Evolutionary conservation across 208 protist genomes (phyloP), one percentile per base, ranked within the genome.

Genomic region (Lotmaria passim): DNA sequence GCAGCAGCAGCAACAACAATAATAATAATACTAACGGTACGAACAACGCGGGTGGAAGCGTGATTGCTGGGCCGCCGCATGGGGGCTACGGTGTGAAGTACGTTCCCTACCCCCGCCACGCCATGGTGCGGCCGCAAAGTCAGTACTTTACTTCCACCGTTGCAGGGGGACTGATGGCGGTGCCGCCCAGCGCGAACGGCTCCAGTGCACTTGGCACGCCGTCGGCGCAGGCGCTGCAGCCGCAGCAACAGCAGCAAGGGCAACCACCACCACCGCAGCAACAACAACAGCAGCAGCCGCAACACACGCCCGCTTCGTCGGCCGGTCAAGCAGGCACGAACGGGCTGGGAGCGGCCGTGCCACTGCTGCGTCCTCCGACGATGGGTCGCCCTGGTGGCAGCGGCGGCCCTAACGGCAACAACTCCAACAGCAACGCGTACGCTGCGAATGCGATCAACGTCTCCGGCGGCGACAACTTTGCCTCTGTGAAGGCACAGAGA

Each of bases 121-220:
- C 71, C 43, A 41, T 71, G 10, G 55, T 77, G 36, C 71, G 63
- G 26, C 71, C 62, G 7, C 71, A 77, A 39, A 77, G 71, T 46
- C 71, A 77, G 50, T 77, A 77, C 63, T 77, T 77, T 57, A 59
- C 53, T 14, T 77, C 71, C 56, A 70, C 62, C 7, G 38, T 71
- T 21, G 71, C 71, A 0, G 71, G 71, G 0, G 71, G 71, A 2
- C 24, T 77, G 5, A 77, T 73, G 74, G 36, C 63, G 26, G 64
- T 73, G 73, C 73, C 73, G 30, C 56, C 41, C 24, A 78, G 30
- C 46, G 62, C 21, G 5, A 43, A 50, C 34, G 28, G 3, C 3
- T 41, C 41, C 7, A 39, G 65, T 26, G 60, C 56, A 19, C 39
- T 38, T 48, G 1, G 36, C 30, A 57, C 61, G 24, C 24, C 39